Base-by-base conservation (phyloP, 805 yeast genomes). In the Hanseniaspora lachancei region DNA sequence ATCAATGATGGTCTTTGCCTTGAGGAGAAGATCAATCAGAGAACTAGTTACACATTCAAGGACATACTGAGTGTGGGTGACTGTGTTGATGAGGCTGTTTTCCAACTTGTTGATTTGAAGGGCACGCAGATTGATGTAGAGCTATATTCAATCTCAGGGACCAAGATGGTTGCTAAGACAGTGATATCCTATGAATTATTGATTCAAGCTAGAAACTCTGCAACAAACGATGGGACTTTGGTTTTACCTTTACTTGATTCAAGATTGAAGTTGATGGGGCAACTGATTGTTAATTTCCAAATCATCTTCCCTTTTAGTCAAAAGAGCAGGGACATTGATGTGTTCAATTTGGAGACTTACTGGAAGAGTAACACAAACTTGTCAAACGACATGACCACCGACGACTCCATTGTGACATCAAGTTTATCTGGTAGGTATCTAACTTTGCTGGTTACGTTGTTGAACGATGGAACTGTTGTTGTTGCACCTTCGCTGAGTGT, bases 71-170 rank as follows among this genome's bases (percentile, higher is more conserved):
- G 46, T 39, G 29, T 53, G 3, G 54, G 62, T 16, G 63, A 59
- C 36, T 88, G 83, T 55, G 76, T 76, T 39, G 82, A 79, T 49
- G 79, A 81, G 48, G 78, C 87, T 58, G 82, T 89, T 5, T 91
- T 91, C 70, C 96, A 89, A 68, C 80, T 89, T 8, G 91, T 86
- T 62, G 72, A 84, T 2, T 77, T 89, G 55, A 81, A 85, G 16
- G 78, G 82, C 24, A 87, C 89, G 63, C 72, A 80, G 32, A 77
- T 89, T 54, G 95, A 87, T 64, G 84, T 89, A 64, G 97, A 93
- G 67, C 77, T 93, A 13, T 89, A 84, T 68, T 97, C 98, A 0
- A 86, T 91, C 8, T 93, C 88, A 70, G 98, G 98, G 24, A 89
- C 97, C 0, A 78, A 95, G 59, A 72, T 91, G 55, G 82, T 91